Evolutionary conservation across 2,329 filamentous ascomycete species (phyloP), one percentile per base, ranked within the genome.

Genomic region (Thielaviopsis populi): DNA sequence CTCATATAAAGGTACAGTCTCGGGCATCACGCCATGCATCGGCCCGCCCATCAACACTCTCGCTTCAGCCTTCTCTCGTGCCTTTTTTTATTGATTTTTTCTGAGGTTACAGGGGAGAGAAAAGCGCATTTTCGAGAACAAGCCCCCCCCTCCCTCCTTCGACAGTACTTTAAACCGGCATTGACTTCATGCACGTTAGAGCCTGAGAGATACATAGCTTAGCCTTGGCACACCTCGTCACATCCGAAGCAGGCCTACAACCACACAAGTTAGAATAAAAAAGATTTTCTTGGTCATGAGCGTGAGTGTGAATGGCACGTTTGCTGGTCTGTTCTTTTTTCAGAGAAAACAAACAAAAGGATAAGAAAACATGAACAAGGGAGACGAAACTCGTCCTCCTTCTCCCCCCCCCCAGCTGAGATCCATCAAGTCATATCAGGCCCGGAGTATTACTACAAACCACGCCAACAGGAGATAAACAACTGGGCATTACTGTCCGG

Each of bases 151-250:
- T n/a, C n/a, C 19, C 19, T 19, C 19, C 46, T 50, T 17, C 10
- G 46, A 19, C 15, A 43, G n/a, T 3, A 43, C 42, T 43, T 43
- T 3, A 8, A 54, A 13, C 24, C 17, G 50, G 50, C 50, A 54
- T 54, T 27, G 50, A 54, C 50, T 54, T 54, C 33, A 54, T 54
- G 50, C 50, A 54, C 22, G 50, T n/a, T 27, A 54, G 50, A 27
- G 50, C 27, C 24, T 33, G 24, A 33, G 50, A 54, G 27, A 33
- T 33, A 54, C 13, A 30, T 33, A 54, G 50, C 24, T 33, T 54
- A 13, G 50, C 24, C 50, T 54, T 54, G 50, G 50, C 50, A 22
- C 27, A 27, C n/a, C 27, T 54, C 50, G 50, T 54, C 50, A 54
- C 50, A 54, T 54, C 50, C 50, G 50, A 54, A 54, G 50, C 50